Base-by-base conservation (phyloP, 2,329 filamentous ascomycete genomes). In the Coniochaeta sp. region DNA sequence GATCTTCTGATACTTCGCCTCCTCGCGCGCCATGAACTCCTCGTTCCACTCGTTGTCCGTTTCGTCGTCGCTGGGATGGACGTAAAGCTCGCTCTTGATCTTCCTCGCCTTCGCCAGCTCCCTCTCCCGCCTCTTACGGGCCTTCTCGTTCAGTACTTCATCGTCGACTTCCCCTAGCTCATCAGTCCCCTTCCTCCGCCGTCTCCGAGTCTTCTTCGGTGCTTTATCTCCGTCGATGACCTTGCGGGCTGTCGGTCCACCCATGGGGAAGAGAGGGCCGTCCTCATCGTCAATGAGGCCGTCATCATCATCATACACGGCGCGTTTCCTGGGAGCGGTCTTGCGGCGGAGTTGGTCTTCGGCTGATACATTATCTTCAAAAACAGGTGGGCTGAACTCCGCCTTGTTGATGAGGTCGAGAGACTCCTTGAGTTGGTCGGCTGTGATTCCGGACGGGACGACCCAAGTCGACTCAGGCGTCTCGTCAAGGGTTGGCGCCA, bases 21-120 rank as follows among this genome's bases (percentile, higher is more conserved):
- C 86, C 74, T 97, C 93, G 17, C 84, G 81, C 2, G 82, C 86
- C 73, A 93, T 97, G 74, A 97, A 97, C 22, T 83, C 85, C 24
- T 78, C 73, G 57, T 81, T 79, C 17, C 90, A 84, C 60, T 85
- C 83, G 55, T 92, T 91, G 68, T 96, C 91, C n/a, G 83, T 88
- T 66, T 96, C 92, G 59, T 98, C 95, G 70, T 98, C 95, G 65
- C 89, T 91, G 40, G 88, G 87, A 61, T 89, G 84, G 58, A 99
- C 89, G 67, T 87, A 93, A 43, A 93, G 75, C 26, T 88, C 87
- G 67, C 90, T 96, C 79, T 97, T 98, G 75, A 95, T 89, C 70
- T 89, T 89, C 34, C 80, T 79, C 57, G 86, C 81, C 73, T 92
- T 92, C 68, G 93, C 91, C n/a, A 84, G 77, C 65, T 96, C 87